Base-by-base conservation (phyloP, 2,329 filamentous ascomycete species). In the Myriangium duriaei region DNA sequence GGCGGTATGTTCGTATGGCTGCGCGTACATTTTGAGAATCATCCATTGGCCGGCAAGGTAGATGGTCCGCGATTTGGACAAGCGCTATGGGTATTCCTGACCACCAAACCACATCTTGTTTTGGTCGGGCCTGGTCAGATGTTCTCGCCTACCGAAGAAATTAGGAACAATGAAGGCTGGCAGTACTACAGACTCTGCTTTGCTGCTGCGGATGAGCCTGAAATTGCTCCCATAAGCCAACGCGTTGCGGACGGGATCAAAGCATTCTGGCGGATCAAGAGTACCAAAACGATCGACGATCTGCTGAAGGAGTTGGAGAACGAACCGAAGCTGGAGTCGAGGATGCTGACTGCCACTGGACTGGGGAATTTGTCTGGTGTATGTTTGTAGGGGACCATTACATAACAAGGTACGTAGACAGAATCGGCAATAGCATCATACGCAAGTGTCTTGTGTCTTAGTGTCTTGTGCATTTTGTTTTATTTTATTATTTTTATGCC, bases 1-100 rank as follows among this genome's bases (percentile, higher is more conserved):
- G 87, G 79, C 24, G 87, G 87, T 53, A 95, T 95, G 86, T 95
- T 94, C 57, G 60, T 92, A 40, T 95, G 87, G 87, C 51, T 93
- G 3, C 69, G 73, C 40, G 61, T 91, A 43, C 69, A 76, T 53
- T 80, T 86, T 49, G 72, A 79, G 39, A 64, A 67, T 2, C 86
- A 94, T 53, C 83, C 84, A 10, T 67, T 93, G 11, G 77, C 66
- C 55, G 56, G 58, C 16, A 54, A 63, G 30, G 57, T 72, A 26
- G 61, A 81, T 13, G 49, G 46, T 6, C 55, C 69, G 7, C 62
- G 67, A 15, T 67, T 93, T 1, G 65, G 72, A 3, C 65, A 63
- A 11, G 81, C 79, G 0, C 63, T 92, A 14, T 79, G 85, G 75
- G 57, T 84, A 7, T 74, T 76, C 54, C 67, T 84, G 50, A 85